A percentile compares a stretch with the other conserved stretches of the same genome.
Conservation (phyloP, 306 rosid genomes). For the Gillenia trifoliata region DNA sequence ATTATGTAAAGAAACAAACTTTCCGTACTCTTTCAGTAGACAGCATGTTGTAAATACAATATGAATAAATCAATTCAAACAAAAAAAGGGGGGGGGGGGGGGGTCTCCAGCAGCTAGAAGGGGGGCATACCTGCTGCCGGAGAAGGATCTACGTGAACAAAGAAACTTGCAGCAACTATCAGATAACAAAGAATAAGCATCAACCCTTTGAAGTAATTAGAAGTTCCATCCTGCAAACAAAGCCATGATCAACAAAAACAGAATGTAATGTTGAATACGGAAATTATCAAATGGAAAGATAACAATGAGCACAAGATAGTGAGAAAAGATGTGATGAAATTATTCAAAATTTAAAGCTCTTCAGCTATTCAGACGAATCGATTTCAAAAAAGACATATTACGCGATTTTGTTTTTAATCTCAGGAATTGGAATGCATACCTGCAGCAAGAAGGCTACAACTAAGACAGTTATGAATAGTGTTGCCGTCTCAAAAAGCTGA, state of each 20-base stretch:
- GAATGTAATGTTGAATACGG: background rate
- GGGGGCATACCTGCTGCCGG: conserved; percentile 9
- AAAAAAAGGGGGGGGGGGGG: background rate
- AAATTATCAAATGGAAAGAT: background rate
- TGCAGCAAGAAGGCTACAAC: conserved; percentile 77
- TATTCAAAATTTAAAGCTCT: background rate
- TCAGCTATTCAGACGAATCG: background rate
- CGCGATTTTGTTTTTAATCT: background rate
- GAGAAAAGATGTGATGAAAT: background rate
- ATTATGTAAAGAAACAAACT: background rate
- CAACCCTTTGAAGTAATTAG: conserved; percentile 74
- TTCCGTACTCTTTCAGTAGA: background rate
- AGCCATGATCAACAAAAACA: background rate
- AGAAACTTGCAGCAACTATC: conserved; percentile 76
- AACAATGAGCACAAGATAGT: background rate
- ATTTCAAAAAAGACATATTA: background rate
- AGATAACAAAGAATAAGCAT: conserved; percentile 81
- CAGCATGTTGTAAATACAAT: background rate
- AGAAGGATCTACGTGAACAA: conserved; percentile 62
- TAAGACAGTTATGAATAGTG: conserved; percentile 60
- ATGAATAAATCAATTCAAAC: background rate
- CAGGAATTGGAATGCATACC: conserved; percentile 40
- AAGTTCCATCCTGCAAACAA: conserved; percentile 74
- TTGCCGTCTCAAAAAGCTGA: conserved; percentile 76
- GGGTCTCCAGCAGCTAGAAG: background rate